phyloP scores from a whole-genome alignment of 805 yeast genomes.

The Blastobotrys terrestris region DNA sequence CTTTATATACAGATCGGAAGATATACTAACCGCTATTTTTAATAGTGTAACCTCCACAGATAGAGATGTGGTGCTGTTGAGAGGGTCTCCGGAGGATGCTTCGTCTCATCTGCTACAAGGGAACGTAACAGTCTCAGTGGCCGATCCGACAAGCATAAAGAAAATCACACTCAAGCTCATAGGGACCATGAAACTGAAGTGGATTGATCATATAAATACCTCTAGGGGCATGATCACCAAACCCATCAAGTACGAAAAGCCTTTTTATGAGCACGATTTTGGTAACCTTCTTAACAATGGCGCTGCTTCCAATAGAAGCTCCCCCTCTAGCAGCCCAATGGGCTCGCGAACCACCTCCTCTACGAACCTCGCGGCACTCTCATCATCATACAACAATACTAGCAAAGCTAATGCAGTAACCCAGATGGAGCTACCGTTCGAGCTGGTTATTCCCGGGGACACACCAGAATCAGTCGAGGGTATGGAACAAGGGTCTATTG shows the following conservation, averaged over 20 bases:
- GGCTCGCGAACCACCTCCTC: not conserved
- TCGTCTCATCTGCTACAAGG: conserved; percentile 73
- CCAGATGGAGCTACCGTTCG: conserved; percentile 68
- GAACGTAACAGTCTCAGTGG: conserved; percentile 63
- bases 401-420: not conserved
- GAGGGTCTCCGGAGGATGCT: conserved; percentile 75
- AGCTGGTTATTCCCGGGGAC: conserved; percentile 75
- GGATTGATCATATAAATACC: conserved; percentile 32
- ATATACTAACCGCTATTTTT: too few relatives aligned
- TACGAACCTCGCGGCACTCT: conserved; percentile 1
- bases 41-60: conserved; percentile 56
- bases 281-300: conserved; percentile 50
- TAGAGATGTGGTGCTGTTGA: conserved; percentile 71
- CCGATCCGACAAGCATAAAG: conserved; percentile 68
- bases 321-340: not conserved
- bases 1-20: too few relatives aligned
- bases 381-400: not conserved
- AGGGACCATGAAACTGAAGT: conserved; percentile 57
- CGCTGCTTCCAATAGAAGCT: conserved; percentile 10
- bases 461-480: conserved; percentile 89
- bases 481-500: conserved; percentile 47
- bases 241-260: conserved; percentile 42
- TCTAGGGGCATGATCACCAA: conserved; percentile 24
- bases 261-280: conserved; percentile 74
- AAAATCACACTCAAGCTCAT: conserved; percentile 57